Evolutionary conservation across 768 basidiomycete species (phyloP).

Genomic region (Tulasnella calospora): DNA sequence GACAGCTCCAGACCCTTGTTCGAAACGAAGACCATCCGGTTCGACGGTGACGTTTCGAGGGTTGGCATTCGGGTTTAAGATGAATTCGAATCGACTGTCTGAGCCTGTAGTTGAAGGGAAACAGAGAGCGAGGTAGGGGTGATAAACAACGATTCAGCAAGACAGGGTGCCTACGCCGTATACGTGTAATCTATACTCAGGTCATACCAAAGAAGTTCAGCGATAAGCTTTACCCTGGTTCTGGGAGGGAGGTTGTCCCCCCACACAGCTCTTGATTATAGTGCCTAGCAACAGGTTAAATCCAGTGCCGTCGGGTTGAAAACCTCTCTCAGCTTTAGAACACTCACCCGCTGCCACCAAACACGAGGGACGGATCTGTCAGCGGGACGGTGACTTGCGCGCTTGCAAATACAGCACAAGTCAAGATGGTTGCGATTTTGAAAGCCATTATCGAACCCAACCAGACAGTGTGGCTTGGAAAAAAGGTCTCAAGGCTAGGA

Average conservation of each 20-base stretch:
- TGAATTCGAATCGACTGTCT: neutral
- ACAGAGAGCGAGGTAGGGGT: neutral
- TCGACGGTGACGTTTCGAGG: neutral
- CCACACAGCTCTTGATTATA: neutral
- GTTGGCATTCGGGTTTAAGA: neutral
- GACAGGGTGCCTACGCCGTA: too few species aligned
- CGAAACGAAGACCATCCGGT: neutral
- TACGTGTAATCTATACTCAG: neutral
- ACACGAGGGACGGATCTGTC: neutral
- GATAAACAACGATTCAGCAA: neutral
- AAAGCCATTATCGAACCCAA: neutral
- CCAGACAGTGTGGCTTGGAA: too few species aligned
- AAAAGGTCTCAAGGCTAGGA: too few species aligned
- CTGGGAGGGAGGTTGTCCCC: neutral
- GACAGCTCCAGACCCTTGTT: neutral
- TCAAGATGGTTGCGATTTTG: neutral
- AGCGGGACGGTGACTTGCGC: neutral
- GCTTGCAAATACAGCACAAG: neutral
- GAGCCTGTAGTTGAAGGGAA: neutral
- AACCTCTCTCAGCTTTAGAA: neutral
- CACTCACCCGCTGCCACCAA: neutral
- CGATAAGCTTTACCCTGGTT: neutral
- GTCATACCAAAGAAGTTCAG: neutral
- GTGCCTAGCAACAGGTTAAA: neutral
- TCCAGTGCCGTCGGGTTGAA: neutral